Conservation (phyloP, 2,329 filamentous ascomycete genomes). For the Diaporthe ampelina region DNA sequence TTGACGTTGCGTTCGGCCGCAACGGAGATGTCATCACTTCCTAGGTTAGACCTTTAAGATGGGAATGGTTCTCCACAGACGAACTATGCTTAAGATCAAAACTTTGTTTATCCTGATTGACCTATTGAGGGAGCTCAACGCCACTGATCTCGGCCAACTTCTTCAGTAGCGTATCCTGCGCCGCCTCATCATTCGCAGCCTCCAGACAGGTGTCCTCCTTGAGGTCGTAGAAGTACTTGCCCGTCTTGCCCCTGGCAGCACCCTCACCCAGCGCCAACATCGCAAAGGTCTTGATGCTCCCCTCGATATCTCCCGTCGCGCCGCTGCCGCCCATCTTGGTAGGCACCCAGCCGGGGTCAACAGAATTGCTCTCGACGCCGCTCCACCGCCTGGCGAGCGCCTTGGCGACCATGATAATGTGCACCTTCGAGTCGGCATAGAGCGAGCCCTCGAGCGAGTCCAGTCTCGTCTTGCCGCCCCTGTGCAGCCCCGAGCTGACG, state of each 20-base stretch:
- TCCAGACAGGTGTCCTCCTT: constrained; percentile 47
- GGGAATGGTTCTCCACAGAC: neutral
- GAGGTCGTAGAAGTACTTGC: constrained; percentile 56
- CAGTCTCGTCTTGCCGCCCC: constrained; percentile 61
- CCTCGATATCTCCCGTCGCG: constrained; percentile 62
- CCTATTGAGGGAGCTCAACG: constrained; percentile 37
- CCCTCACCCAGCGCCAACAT: constrained; percentile 60
- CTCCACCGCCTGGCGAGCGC: constrained; percentile 62
- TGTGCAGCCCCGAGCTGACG: constrained; percentile 65
- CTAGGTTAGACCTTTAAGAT: neutral
- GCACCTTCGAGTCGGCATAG: constrained; percentile 69
- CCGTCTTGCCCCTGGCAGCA: constrained; percentile 48
- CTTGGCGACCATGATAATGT: constrained; percentile 68
- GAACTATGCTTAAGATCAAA: neutral
- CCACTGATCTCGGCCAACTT: constrained; percentile 50
- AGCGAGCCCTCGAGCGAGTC: constrained; percentile 55
- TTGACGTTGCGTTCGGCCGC: neutral
- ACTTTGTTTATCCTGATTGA: too few species aligned
- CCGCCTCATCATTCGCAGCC: constrained; percentile 53
- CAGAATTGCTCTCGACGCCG: constrained; percentile 59
- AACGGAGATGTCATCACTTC: neutral
- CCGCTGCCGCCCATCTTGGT: constrained; percentile 66
- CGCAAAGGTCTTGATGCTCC: constrained; percentile 61
- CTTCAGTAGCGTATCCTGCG: constrained; percentile 60
- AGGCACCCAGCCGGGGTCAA: constrained; percentile 68